phyloP scores from a whole-genome alignment of 192 early-diverging fungal genomes.

The Pilaira anomala region DNA sequence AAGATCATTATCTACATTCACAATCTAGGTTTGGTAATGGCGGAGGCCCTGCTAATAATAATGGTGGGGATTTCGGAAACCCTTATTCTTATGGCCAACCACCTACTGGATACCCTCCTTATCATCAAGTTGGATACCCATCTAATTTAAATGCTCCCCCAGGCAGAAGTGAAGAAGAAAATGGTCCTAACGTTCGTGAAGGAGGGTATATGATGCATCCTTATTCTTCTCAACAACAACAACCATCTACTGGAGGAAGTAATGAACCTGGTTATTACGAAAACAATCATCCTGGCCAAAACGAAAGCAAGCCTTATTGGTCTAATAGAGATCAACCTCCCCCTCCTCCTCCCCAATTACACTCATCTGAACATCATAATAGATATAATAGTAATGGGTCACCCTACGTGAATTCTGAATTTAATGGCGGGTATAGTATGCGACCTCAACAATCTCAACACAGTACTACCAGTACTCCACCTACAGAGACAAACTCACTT shows the following conservation, averaged over 20 bases:
- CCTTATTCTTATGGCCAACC: background rate
- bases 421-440: too few relatives aligned
- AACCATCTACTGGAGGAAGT: too few relatives aligned
- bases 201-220: conserved; percentile 8
- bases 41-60: background rate
- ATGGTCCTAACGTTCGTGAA: conserved; percentile 3
- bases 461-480: background rate
- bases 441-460: conserved; percentile 3
- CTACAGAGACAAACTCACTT: conserved; percentile 9
- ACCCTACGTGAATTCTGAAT: conserved; percentile 1
- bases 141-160: background rate
- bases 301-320: background rate
- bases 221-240: conserved; percentile 4
- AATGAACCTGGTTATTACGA: too few relatives aligned
- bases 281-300: background rate
- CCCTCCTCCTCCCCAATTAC: background rate
- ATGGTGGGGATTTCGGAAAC: background rate
- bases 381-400: conserved; percentile 4
- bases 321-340: background rate
- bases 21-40: too few relatives aligned
- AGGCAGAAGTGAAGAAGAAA: background rate
- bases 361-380: background rate
- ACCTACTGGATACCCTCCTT: background rate
- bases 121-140: background rate
- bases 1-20: too few relatives aligned